Percentiles rank a stretch among this genome's conserved stretches.
Conservation (phyloP, 2,329 filamentous ascomycete species). For the Akanthomyces dipterigenus region DNA sequence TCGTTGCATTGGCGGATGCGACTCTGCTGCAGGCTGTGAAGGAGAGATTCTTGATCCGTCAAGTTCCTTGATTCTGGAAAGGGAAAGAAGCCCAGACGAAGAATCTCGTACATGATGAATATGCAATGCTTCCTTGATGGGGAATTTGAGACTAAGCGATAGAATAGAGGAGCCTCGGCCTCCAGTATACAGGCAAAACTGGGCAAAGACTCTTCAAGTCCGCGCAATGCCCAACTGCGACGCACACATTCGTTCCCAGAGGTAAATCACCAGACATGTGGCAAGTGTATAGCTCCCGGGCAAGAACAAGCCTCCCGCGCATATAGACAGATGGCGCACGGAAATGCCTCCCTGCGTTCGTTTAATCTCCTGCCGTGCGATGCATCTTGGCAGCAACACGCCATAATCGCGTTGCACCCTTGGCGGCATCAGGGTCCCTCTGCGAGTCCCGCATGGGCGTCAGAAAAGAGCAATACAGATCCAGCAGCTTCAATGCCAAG, state of each 20-base stretch:
- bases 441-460: too few species aligned
- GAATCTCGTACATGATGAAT: background rate
- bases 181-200: background rate
- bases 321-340: background rate
- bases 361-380: background rate
- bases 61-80: background rate
- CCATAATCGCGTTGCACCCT: background rate
- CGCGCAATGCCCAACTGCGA: too few species aligned
- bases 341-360: background rate
- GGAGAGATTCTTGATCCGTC: background rate
- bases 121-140: background rate
- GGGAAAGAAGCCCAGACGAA: background rate
- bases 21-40: background rate
- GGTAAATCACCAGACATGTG: too few species aligned
- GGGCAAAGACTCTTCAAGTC: too few species aligned
- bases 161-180: background rate
- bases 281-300: too few species aligned
- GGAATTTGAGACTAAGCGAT: background rate
- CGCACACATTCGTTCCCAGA: too few species aligned
- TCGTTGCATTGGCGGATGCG: background rate
- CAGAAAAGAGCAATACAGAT: too few species aligned
- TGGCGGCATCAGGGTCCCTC: background rate
- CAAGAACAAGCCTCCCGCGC: background rate
- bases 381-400: background rate
- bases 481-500: too few species aligned